phyloP scores from a whole-genome alignment of 1,284 basidiomycete species.

The Boletus holoroseus region DNA sequence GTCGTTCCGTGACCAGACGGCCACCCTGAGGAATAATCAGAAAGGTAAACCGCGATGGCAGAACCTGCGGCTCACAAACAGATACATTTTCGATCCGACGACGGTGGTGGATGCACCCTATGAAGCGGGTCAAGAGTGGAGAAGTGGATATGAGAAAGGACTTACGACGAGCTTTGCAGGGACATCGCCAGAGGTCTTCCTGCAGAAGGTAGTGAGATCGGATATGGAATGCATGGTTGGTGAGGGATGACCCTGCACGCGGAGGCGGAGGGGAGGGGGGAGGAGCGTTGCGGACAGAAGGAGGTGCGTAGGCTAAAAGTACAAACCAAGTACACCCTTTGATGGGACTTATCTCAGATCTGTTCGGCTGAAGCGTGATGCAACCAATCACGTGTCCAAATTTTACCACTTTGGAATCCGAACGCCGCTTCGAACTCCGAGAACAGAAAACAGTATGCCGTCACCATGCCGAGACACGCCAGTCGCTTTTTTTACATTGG shows the following conservation, averaged over 20 bases:
- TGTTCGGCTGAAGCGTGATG: slow-evolving; percentile 23
- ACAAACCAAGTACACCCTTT: slow-evolving; percentile 11
- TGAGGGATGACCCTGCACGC: slow-evolving; percentile 1
- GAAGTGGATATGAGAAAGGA: slow-evolving; percentile 16
- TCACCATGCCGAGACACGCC: slow-evolving; percentile 2
- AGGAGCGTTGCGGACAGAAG: slow-evolving; percentile 7
- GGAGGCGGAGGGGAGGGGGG: background rate
- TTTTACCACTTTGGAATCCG: slow-evolving; percentile 8
- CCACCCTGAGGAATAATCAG: slow-evolving; percentile 55
- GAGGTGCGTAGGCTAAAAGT: slow-evolving; percentile 23
- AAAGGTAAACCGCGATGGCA: background rate
- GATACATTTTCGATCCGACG: slow-evolving; percentile 76
- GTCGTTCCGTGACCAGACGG: slow-evolving; percentile 76
- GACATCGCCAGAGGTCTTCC: slow-evolving; percentile 79
- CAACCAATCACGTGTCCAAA: slow-evolving; percentile 22
- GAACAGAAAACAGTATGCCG: slow-evolving; percentile 13
- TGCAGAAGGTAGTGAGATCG: slow-evolving; percentile 81
- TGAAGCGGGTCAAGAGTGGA: slow-evolving; percentile 1
- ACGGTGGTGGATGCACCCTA: slow-evolving; percentile 83
- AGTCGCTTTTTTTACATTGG: background rate
- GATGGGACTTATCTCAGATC: slow-evolving; percentile 32
- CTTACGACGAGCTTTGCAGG: slow-evolving; percentile 84
- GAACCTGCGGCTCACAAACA: slow-evolving; percentile 58
- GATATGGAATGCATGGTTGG: slow-evolving; percentile 69
- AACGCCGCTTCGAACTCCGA: slow-evolving; percentile 15